phyloP scores from a whole-genome alignment of 2,329 filamentous ascomycete species.

The Colletotrichum aenigma region DNA sequence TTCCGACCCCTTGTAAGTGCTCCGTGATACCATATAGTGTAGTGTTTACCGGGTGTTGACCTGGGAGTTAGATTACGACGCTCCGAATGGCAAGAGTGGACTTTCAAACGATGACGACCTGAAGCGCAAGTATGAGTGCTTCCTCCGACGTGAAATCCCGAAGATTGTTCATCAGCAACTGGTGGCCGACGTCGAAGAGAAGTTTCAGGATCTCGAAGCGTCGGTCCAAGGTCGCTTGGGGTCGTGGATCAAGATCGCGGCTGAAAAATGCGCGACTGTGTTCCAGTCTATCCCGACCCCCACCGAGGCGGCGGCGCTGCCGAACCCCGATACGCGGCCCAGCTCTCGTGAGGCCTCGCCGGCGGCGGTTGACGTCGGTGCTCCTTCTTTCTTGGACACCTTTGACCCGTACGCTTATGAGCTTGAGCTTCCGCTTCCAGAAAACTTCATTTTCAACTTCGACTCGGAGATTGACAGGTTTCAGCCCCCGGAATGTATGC shows the following conservation, averaged over 20 bases:
- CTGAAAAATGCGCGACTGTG: background rate
- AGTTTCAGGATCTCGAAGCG: slow-evolving; percentile 28
- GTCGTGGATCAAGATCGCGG: background rate
- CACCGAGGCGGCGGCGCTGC: background rate
- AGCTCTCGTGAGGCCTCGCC: background rate
- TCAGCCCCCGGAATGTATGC: background rate
- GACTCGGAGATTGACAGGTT: background rate
- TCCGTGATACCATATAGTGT: background rate
- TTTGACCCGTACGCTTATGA: background rate
- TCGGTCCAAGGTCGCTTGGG: background rate
- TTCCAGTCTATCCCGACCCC: background rate
- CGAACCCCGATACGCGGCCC: background rate
- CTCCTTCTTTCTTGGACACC: background rate
- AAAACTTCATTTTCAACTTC: background rate
- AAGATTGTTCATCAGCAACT: slow-evolving; percentile 26
- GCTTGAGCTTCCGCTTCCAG: background rate
- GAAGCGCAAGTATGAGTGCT: slow-evolving; percentile 22
- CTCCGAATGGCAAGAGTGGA: slow-evolving; percentile 19
- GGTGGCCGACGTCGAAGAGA: background rate
- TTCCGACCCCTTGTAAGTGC: slow-evolving; percentile 20
- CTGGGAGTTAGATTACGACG: slow-evolving; percentile 33
- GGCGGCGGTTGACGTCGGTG: background rate
- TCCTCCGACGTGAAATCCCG: slow-evolving; percentile 35
- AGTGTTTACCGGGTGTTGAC: background rate
- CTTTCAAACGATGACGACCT: background rate